These are phyloP conservation scores for Sutorius eximius DNA, from an alignment of 1,284 basidiomycete genomes.

Conservation along the genomic window DNA sequence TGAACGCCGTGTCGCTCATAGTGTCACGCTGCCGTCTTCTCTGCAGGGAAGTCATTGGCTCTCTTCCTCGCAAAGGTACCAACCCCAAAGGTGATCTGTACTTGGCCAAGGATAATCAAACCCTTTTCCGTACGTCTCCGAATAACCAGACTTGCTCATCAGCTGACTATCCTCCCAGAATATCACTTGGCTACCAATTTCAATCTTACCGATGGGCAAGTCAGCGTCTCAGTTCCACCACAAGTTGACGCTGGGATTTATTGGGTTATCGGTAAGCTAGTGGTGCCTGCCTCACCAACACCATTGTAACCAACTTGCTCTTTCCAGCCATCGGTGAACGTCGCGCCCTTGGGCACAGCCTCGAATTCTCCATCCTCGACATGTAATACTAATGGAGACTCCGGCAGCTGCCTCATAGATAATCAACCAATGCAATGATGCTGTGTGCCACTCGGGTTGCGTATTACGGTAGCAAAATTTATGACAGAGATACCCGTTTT, in stretches of 20 bases:
- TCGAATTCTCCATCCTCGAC: constrained; percentile 39
- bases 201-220: constrained; percentile 33
- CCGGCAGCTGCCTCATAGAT: not conserved
- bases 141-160: not conserved
- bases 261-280: constrained; percentile 39
- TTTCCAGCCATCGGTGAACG: constrained; percentile 40
- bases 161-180: constrained; percentile 3
- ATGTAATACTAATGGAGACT: not conserved
- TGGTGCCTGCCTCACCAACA: not conserved
- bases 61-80: no score
- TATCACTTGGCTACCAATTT: constrained; percentile 31
- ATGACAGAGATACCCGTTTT: not conserved
- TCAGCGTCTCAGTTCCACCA: constrained; percentile 36
- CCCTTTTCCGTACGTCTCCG: constrained; percentile 33
- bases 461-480: no score
- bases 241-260: constrained; percentile 35
- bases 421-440: not conserved
- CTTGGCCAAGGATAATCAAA: constrained; percentile 29
- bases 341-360: constrained; percentile 27
- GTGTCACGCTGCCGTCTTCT: no score
- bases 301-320: not conserved
- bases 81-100: constrained; percentile 35
- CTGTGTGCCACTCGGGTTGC: not conserved
- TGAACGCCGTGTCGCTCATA: not conserved
- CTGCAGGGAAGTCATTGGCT: no score